phyloP scores from a whole-genome alignment of 1,284 basidiomycete genomes.

The Cryptococcus sp. region DNA sequence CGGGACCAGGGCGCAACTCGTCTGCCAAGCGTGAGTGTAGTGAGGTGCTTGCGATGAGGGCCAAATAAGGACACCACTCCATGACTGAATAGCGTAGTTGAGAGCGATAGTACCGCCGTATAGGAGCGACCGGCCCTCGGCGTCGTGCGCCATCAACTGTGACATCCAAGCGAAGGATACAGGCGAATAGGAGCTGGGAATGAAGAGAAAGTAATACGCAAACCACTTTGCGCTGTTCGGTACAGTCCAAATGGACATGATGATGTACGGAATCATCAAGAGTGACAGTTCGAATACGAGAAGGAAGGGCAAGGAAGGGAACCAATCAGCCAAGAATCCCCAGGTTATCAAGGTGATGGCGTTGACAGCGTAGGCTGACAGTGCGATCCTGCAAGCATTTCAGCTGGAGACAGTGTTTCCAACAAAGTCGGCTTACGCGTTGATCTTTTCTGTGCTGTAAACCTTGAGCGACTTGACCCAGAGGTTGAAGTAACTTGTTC shows the following conservation, averaged over 20 bases:
- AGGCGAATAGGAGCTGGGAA: background rate
- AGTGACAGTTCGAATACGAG: slow-evolving; percentile 1
- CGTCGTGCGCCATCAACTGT: slow-evolving; percentile 1
- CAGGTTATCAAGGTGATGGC: background rate
- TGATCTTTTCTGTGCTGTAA: slow-evolving; percentile 1
- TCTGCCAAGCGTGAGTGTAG: slow-evolving; percentile 8
- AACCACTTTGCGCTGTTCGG: slow-evolving; percentile 20
- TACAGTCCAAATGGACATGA: slow-evolving; percentile 22
- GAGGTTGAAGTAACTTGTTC: slow-evolving; percentile 3
- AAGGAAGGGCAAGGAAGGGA: slow-evolving; percentile 3
- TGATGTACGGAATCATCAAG: slow-evolving; percentile 7
- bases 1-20: slow-evolving; percentile 1
- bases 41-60: slow-evolving; percentile 7
- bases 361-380: slow-evolving; percentile 1
- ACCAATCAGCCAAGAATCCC: slow-evolving; percentile 3
- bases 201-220: slow-evolving; percentile 2
- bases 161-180: background rate
- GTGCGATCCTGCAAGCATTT: background rate
- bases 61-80: slow-evolving; percentile 4
- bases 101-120: background rate
- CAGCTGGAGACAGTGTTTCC: background rate
- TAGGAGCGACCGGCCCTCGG: background rate
- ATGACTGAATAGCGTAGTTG: slow-evolving; percentile 4
- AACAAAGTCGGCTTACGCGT: background rate
- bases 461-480: slow-evolving; percentile 5